A percentile compares a stretch with the other conserved stretches of the same genome.
phyloP scores from a whole-genome alignment of 352 stramenopile species.

The Globisporangium okanoganense region DNA sequence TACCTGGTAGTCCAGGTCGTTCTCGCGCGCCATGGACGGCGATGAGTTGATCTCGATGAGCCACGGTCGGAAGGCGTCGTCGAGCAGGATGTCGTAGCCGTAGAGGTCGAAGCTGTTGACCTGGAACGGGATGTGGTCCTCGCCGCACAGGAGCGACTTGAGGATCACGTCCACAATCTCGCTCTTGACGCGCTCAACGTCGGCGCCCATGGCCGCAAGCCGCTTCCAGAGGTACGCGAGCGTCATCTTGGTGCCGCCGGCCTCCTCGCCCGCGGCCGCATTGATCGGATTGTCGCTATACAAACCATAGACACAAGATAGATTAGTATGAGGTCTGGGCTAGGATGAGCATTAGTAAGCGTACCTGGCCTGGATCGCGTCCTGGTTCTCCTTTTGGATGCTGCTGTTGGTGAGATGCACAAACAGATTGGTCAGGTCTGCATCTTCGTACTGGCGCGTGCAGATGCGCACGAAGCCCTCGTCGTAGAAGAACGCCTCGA shows the following conservation, averaged over 20 bases:
- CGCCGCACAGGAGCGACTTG: slow-evolving; percentile 84
- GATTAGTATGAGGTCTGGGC: not conserved
- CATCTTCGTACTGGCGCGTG: slow-evolving; percentile 75
- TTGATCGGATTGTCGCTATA: slow-evolving; percentile 38
- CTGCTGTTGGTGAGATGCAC: slow-evolving; percentile 95
- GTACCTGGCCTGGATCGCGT: slow-evolving; percentile 33
- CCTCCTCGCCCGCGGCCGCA: slow-evolving; percentile 34
- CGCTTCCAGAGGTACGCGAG: slow-evolving; percentile 72
- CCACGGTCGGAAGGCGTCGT: slow-evolving; percentile 88
- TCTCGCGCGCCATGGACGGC: slow-evolving; percentile 89
- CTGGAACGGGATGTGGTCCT: slow-evolving; percentile 89
- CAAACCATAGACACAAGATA: not conserved
- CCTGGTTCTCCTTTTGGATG: slow-evolving; percentile 87
- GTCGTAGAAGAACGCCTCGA: slow-evolving; percentile 93
- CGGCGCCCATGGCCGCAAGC: slow-evolving; percentile 57
- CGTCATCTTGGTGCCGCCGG: slow-evolving; percentile 79
- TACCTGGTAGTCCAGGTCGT: slow-evolving; percentile 70
- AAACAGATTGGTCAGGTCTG: slow-evolving; percentile 77
- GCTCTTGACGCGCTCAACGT: slow-evolving; percentile 62
- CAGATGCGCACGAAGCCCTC: slow-evolving; percentile 92
- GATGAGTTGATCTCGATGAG: slow-evolving; percentile 96
- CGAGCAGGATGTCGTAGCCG: slow-evolving; percentile 94
- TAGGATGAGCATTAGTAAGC: not conserved
- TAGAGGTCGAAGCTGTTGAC: slow-evolving; percentile 94
- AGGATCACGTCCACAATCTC: slow-evolving; percentile 78